phyloP scores from a whole-genome alignment of 2,329 filamentous ascomycete genomes.

The Scedosporium apiospermum region DNA sequence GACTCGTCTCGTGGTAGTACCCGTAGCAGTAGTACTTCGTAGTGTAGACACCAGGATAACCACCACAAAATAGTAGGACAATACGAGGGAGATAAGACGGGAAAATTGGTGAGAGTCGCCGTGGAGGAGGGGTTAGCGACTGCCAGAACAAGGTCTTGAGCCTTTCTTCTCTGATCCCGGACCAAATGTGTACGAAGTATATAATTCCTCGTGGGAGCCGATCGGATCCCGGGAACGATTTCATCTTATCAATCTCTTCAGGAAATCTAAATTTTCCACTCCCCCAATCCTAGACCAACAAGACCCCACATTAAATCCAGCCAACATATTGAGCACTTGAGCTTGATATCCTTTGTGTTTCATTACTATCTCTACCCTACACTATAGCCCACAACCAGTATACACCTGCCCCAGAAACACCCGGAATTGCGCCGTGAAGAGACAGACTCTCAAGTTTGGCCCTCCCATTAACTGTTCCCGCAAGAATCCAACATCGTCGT shows the following conservation, averaged over 20 bases:
- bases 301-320: not conserved
- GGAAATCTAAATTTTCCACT: not conserved
- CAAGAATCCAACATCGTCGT: not conserved
- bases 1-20: not conserved
- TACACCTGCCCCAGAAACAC: not conserved
- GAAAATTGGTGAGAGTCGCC: too few species aligned
- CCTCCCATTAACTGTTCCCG: not conserved
- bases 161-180: too few species aligned
- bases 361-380: not conserved
- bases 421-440: not conserved
- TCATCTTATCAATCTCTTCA: conserved; percentile 2
- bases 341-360: not conserved
- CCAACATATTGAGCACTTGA: not conserved
- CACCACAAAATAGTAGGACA: too few species aligned
- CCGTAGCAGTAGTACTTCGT: too few species aligned
- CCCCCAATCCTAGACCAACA: not conserved
- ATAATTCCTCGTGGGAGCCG: too few species aligned
- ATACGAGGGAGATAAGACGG: too few species aligned
- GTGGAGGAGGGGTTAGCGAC: too few species aligned
- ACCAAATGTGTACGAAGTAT: too few species aligned
- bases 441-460: not conserved
- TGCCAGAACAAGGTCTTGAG: too few species aligned
- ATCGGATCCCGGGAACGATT: not conserved
- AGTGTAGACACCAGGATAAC: too few species aligned
- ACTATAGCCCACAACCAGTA: not conserved